These are phyloP conservation scores for Xylaria nigripes DNA, from an alignment of 495 filamentous ascomycete species.

Conservation along the genomic window DNA sequence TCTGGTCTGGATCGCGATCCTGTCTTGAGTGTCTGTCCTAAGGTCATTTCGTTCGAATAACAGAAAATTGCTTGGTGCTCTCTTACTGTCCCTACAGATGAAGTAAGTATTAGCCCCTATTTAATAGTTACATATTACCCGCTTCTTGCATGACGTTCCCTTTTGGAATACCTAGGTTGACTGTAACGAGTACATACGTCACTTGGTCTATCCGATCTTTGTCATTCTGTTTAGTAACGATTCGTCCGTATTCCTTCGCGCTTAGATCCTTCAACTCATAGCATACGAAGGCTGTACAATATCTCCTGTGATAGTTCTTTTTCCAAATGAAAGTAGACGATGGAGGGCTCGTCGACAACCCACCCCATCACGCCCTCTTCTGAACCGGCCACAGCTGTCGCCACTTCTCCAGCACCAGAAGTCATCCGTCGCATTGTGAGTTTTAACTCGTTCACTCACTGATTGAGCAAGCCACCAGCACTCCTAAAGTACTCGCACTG, in stretches of 20 bases:
- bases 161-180: no score
- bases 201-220: neutral
- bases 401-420: constrained; percentile 52
- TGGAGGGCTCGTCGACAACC: constrained; percentile 49
- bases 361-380: constrained; percentile 39
- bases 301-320: no score
- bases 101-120: no score
- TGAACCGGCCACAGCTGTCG: constrained; percentile 20
- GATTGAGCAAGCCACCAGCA: neutral
- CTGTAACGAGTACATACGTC: no score
- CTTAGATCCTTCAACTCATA: no score
- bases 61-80: neutral
- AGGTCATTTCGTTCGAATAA: neutral
- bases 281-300: no score
- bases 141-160: neutral
- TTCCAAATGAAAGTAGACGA: neutral
- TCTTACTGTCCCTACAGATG: no score
- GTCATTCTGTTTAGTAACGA: neutral
- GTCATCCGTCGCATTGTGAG: constrained; percentile 61
- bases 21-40: neutral
- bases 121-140: neutral
- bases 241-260: no score
- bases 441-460: neutral
- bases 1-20: neutral
- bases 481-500: neutral